Percentiles rank a stretch among this genome's conserved stretches.
Conservation (phyloP, 1,284 basidiomycete species). For the Apiotrichum mycotoxinovorans region DNA sequence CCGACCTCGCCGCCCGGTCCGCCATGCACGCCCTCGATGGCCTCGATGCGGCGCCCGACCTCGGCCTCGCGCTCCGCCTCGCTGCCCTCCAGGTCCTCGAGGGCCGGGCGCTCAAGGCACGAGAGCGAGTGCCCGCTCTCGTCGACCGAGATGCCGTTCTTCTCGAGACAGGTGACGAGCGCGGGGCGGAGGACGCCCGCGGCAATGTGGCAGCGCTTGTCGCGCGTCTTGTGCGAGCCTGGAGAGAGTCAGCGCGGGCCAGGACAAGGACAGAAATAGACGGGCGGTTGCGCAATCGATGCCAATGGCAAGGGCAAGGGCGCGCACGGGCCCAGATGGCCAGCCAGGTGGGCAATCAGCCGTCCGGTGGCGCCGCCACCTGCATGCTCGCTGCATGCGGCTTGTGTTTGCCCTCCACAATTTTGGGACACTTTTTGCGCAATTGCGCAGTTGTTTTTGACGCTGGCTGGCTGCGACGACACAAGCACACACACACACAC, state of each 20-base stretch:
- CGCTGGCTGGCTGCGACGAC: no score
- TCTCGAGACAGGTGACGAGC: constrained; percentile 34
- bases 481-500: no score
- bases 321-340: no score
- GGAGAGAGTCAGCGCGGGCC: neutral
- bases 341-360: no score
- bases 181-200: constrained; percentile 70
- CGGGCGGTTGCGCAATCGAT: neutral
- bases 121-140: constrained; percentile 50
- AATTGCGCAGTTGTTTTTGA: no score
- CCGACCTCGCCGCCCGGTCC: constrained; percentile 59
- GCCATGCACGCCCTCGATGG: constrained; percentile 49
- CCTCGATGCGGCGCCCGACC: constrained; percentile 54
- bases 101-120: constrained; percentile 57
- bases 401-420: no score
- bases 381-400: no score
- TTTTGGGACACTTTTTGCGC: no score
- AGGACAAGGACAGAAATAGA: neutral
- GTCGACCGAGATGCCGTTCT: constrained; percentile 45
- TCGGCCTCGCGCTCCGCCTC: constrained; percentile 52
- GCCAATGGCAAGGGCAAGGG: no score
- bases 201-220: constrained; percentile 82
- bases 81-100: constrained; percentile 58
- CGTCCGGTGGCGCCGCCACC: no score
- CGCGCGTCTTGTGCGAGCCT: constrained; percentile 88